Evolutionary conservation across 371 early-diverging fungal species (phyloP), one percentile per base, ranked within the genome.

Genomic region (Mortierella sp.): DNA sequence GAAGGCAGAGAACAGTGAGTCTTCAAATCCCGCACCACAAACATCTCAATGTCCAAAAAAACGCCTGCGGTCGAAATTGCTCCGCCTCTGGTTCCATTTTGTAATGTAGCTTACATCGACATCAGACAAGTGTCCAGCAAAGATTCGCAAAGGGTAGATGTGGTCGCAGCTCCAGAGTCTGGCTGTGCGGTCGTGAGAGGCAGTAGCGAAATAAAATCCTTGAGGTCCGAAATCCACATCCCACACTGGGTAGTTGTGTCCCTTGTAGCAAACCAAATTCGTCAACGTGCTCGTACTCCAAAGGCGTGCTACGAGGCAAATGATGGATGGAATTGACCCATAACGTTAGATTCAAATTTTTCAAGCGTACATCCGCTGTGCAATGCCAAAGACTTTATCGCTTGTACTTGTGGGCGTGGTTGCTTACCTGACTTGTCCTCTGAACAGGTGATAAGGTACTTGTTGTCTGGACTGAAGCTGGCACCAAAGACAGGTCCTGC

Each of bases 201-300:
- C 99, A 0, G 97, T 97, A 7, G 97, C 99, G 91, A 99, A 99
- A 86, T 99, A 99, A 80, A 94, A 93, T 31, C 98, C 98, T 75
- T 93, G 91, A 2, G 96, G 95, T 4, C 96, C 93, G 82, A 98
- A 94, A 64, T 95, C 93, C 0, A 98, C 94, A 80, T 95, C 95
- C 99, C 99, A 99, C 6, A 99, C 91, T 16, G 99, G 99, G 84
- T 97, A 98, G 84, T 96, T 97, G 88, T 99, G 99, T 37, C 99
- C 98, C 85, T 95, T 96, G 90, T 99, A 99, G 55, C 93, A 92
- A 19, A 95, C 99, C 10, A 99, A 78, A 78, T 97, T 97, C 39
- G 94, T 90, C 71, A 90, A 93, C 9, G 99, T 95, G 52, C 96
- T 96, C 39, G 97, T 87, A 80, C 95, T 95, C 99, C 99, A 99